Evolutionary conservation across 495 filamentous ascomycete genomes (phyloP), one percentile per base, ranked within the genome.

Genomic region (Darksidea phi): DNA sequence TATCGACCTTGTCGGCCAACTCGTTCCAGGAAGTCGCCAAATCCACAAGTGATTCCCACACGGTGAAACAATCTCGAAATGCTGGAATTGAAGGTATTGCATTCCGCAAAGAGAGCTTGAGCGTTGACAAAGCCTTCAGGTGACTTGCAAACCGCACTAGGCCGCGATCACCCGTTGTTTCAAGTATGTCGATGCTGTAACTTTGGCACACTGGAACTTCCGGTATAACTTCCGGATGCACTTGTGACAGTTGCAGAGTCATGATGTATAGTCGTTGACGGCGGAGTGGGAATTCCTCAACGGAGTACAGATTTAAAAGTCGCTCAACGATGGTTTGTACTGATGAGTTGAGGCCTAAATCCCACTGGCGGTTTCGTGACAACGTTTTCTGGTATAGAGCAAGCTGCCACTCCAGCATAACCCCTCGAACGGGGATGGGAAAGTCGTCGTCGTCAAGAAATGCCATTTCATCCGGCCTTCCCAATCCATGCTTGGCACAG

Each of bases 321-420:
- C 28, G 36, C 8, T 59, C 17, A 21, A 43, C 17, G 21, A 70
- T 45, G 75, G 80, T 23, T 73, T 73, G 18, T 58, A 52, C 18
- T 46, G 59, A 26, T 74, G 25, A 3, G 15, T 38, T 49, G 23
- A 69, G 48, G 5, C 38, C 15, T 8, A 20, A 7, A 34, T 59
- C 53, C 63, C 54, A 62, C 21, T 18, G 23, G n/a, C 58, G 62
- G 37, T 73, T 70, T 6, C 57, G 62, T 0, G 49, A 61, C 6
- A 59, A 18, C 54, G 48, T 48, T 48, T 66, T 61, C 32, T 38
- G 52, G 42, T 80, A 53, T 8, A 79, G 58, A 12, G 66, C 50
- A 51, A 87, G 67, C 62, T 86, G 82, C 75, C 78, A 82, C 67
- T 86, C 83, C 13, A 88, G 72, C 26, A 86, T 54, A 17, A 79